Base-by-base conservation (phyloP, 169 alveolate species). In the Cryptosporidium bovis region DNA sequence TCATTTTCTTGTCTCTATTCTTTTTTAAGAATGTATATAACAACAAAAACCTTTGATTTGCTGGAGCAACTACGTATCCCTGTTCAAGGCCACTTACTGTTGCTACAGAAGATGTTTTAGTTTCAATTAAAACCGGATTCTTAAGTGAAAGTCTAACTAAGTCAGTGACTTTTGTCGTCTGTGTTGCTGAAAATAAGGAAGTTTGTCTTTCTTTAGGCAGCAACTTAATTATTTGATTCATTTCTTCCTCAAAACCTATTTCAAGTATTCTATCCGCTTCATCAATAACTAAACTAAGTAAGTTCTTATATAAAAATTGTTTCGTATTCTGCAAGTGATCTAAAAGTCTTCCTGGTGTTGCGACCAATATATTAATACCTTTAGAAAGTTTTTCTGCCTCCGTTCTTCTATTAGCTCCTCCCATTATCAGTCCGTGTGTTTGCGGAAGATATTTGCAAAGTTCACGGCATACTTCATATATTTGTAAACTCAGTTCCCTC, bases 181-280 rank as follows among this genome's bases (percentile, higher is more conserved):
- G 97, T 1, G 99, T 98, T 2, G 99, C 99, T 3, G 99, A 97
- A 94, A 98, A 98, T 31, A 98, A 93, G 46, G 98, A 92, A 27
- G 99, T 98, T 84, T 98, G 99, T 65, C 99, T 92, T 82, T 98
- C 98, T 90, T 95, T 93, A 8, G 99, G 99, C 51, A 98, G 83
- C 55, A 97, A 84, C 91, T 96, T 96, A 53, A 98, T 92, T 56
- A 98, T 98, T 93, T 97, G 95, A 87, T 97, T 98, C 97, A 98
- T 94, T 93, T 98, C 99, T 90, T 97, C 99, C 92, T 98, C 99
- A 91, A 98, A 98, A n/a, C 99, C 99, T 55, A 97, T 96, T 91
- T 98, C 98, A 68, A 98, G 92, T 31, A 98, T 96, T 34, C 99
- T 93, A 93, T 97, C 99, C 0, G 99, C 99, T 93, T 98, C 99